Base-by-base conservation (phyloP, 2,329 filamentous ascomycete genomes). In the Thelonectria rubi region DNA sequence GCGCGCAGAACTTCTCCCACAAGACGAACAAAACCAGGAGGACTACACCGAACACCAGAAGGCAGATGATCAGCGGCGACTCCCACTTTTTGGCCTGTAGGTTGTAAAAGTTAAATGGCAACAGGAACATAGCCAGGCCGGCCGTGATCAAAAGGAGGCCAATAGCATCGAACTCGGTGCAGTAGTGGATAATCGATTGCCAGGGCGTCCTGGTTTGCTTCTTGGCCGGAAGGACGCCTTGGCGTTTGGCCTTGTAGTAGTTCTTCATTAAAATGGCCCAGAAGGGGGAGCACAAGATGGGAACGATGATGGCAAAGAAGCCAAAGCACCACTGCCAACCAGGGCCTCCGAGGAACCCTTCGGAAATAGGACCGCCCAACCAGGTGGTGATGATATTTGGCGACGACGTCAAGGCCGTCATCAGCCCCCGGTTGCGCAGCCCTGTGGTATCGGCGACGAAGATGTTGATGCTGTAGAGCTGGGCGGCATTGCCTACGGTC, bases 301-400 rank as follows among this genome's bases (percentile, higher is more conserved):
- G 88, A 4, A 87, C 79, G 60, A 91, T 81, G 66, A 92, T 87
- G 42, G 84, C 81, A 75, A 89, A 91, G 65, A 83, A 81, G 40
- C 88, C 89, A 69, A 88, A 91, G 1, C 82, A 88, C 89, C 89
- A 92, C 39, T 87, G 83, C 84, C 86, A 91, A 48, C 83, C 86
- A 9, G 82, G 78, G 3, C 82, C 77, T 0, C 78, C 70, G 48
- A 87, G 78, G 63, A 90, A 85, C 0, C 77, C 77, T 21, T 83
- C 77, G 0, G 85, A 85, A 57, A 89, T 83, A 30, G 80, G 82
- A 1, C 86, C 83, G 2, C 87, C 84, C 52, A 87, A 80, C 78
- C 86, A 92, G 3, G 87, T 84, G 1, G 88, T 90, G 64, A 86
- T 82, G 8, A 92, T 83, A 68, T 88, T 90, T 1, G 90, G 89